Evolutionary conservation across 768 basidiomycete species (phyloP).

Genomic region (Phylloporus sp.): DNA sequence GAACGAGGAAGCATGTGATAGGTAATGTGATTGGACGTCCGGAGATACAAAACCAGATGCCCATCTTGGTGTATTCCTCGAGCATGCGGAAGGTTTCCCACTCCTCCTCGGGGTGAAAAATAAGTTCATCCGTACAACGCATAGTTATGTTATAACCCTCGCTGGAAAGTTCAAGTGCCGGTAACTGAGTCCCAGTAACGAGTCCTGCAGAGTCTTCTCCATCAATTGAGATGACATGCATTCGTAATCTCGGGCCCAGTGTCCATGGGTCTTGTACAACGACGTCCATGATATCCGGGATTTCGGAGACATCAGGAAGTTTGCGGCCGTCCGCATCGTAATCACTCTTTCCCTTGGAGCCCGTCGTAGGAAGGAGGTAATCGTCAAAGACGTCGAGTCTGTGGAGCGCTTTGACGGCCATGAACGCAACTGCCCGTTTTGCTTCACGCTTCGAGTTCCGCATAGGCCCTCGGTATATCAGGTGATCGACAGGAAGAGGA

Average conservation of each 20-base stretch:
- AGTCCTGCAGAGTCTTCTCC: constrained; percentile 52
- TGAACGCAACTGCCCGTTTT: constrained; percentile 75
- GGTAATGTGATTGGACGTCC: constrained; percentile 47
- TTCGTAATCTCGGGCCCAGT: constrained; percentile 50
- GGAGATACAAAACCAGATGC: constrained; percentile 60
- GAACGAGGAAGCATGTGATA: constrained; percentile 62
- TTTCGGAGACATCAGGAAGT: constrained; percentile 38
- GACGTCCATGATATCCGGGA: constrained; percentile 56
- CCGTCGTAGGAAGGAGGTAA: constrained; percentile 68
- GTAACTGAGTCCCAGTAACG: constrained; percentile 59
- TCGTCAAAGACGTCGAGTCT: constrained; percentile 76
- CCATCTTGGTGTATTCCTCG: constrained; percentile 59
- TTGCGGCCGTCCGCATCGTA: constrained; percentile 50
- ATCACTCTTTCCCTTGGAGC: constrained; percentile 42
- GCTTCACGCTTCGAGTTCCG: constrained; percentile 74
- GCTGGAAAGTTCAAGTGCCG: constrained; percentile 40
- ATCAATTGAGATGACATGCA: constrained; percentile 56
- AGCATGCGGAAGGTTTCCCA: constrained; percentile 46
- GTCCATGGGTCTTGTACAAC: constrained; percentile 64
- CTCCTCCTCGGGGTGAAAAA: constrained; percentile 48
- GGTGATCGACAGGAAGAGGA: constrained; percentile 50
- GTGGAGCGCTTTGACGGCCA: constrained; percentile 66
- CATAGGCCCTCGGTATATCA: constrained; percentile 54
- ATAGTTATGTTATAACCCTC: constrained; percentile 33
- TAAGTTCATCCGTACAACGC: constrained; percentile 41